Conservation (phyloP, 2,329 filamentous ascomycete genomes). For the Teratosphaeria zuluensis region DNA sequence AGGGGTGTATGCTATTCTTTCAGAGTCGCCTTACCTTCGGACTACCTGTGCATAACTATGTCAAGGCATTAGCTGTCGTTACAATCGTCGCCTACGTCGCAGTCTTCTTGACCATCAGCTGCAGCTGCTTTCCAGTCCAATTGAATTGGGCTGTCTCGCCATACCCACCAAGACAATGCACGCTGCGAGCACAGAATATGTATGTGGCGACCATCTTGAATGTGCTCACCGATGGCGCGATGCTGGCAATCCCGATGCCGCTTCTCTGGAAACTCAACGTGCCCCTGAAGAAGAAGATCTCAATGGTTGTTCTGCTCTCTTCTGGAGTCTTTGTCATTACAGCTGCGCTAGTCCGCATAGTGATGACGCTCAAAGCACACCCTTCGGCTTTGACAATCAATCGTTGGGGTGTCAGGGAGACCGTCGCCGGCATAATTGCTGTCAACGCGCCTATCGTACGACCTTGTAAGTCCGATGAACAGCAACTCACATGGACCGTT, state of each 20-base stretch:
- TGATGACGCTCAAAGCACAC: conserved; percentile 21
- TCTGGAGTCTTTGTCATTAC: conserved; percentile 29
- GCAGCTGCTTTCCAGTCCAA: conserved; percentile 20
- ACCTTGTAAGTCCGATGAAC: background rate
- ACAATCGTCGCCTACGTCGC: conserved; percentile 22
- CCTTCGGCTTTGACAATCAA: conserved; percentile 28
- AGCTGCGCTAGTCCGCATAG: conserved; percentile 26
- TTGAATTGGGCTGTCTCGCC: conserved; percentile 24
- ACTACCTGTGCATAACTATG: conserved; percentile 20
- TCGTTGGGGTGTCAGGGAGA: conserved; percentile 30
- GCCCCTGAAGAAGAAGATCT: conserved; percentile 23
- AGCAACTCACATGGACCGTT: background rate
- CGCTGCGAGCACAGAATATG: conserved; percentile 23
- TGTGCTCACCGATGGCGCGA: conserved; percentile 24
- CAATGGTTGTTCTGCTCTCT: conserved; percentile 24
- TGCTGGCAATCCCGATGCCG: conserved; percentile 27
- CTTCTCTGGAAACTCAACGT: conserved; percentile 26
- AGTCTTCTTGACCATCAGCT: conserved; percentile 25
- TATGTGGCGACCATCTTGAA: conserved; percentile 23
- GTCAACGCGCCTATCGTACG: conserved; percentile 18
- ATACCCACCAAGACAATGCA: conserved; percentile 19
- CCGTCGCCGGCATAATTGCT: conserved; percentile 27
- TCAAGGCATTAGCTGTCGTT: conserved; percentile 22
- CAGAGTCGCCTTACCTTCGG: conserved; percentile 26
- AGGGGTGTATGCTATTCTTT: conserved; percentile 20